Conservation (phyloP, 2,329 filamentous ascomycete genomes). For the Aspergillus caelatus region DNA sequence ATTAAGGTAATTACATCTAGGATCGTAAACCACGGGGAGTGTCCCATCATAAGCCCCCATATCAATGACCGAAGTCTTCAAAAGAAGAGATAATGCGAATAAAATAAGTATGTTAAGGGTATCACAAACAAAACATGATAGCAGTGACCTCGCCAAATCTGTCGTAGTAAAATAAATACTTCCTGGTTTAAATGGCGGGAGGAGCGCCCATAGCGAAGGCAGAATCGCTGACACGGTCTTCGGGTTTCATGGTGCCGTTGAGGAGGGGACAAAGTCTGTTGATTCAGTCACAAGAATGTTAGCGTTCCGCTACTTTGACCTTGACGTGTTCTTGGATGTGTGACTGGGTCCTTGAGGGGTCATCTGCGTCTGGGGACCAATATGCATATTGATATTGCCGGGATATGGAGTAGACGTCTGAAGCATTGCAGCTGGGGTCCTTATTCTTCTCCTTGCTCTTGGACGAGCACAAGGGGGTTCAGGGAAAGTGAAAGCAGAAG, state of each 20-base stretch:
- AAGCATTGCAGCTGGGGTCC: not conserved
- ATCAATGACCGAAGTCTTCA: not conserved
- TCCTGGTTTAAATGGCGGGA: slow-evolving; percentile 25
- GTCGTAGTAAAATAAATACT: not conserved
- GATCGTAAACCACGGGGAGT: not conserved
- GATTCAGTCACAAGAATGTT: slow-evolving; percentile 11
- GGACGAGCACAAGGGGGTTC: not conserved
- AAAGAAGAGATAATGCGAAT: not conserved
- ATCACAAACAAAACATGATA: slow-evolving; percentile 16
- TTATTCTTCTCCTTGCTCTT: not conserved
- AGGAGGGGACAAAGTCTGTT: slow-evolving; percentile 78
- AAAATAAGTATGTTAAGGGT: slow-evolving; percentile 12
- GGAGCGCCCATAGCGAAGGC: slow-evolving; percentile 53
- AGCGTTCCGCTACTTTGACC: not conserved
- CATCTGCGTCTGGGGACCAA: not conserved
- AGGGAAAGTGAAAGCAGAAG: slow-evolving; percentile 26
- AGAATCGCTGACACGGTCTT: slow-evolving; percentile 49
- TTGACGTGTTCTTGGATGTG: not conserved
- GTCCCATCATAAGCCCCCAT: not conserved
- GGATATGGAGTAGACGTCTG: not conserved
- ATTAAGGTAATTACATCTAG: not conserved
- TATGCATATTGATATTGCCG: not conserved
- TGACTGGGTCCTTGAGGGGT: not conserved
- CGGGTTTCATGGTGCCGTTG: slow-evolving; percentile 74
- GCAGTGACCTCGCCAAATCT: not conserved